Base-by-base conservation (phyloP, 768 basidiomycete species). In the Tricholoma sp. region DNA sequence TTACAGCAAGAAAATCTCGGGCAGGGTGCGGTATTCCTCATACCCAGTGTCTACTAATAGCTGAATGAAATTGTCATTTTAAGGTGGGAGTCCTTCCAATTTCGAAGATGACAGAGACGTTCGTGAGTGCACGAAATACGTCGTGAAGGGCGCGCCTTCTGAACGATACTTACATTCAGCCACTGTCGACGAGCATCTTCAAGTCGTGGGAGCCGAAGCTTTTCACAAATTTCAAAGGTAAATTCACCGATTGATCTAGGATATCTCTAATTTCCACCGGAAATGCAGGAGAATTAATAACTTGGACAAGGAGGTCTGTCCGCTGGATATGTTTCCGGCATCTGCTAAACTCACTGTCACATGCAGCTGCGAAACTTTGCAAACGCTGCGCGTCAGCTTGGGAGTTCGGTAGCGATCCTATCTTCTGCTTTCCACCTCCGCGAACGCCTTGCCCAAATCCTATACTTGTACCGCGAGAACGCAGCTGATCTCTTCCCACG, bases 401-500 rank as follows among this genome's bases (percentile, higher is more conserved):
- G 89, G 24, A 86, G 85, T 55, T 89, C 87, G 5, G 85, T 89
- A 18, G 87, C 86, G 6, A 87, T 91, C 54, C 76, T 89, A 6
- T 87, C 88, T 12, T 88, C 87, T 11, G 81, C 86, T 0, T 88
- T 82, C 67, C 81, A 84, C 62, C 79, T 91, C 32, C 84, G 89
- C 2, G 81, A 84, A 58, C 80, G 87, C 6, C 75, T 90, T 17
- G 80, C 84, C 3, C 84, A 85, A 60, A 76, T 91, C 7, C 75
- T 87, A 7, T 84, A 80, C 65, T 77, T 91, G 12, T 89, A 88
- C 68, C 83, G 81, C 41, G 83, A 87, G 68, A 91, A 89, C 62
- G 86, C 87, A 1, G 85, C 87, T 15, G 83, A 85, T 59, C 76
- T 89, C n/a, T 90, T 89, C 59, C 87, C 86, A 6, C 78, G 83